Evolutionary conservation across 129 eudicot genomes (phyloP).

Genomic region (Apium graveolens): DNA sequence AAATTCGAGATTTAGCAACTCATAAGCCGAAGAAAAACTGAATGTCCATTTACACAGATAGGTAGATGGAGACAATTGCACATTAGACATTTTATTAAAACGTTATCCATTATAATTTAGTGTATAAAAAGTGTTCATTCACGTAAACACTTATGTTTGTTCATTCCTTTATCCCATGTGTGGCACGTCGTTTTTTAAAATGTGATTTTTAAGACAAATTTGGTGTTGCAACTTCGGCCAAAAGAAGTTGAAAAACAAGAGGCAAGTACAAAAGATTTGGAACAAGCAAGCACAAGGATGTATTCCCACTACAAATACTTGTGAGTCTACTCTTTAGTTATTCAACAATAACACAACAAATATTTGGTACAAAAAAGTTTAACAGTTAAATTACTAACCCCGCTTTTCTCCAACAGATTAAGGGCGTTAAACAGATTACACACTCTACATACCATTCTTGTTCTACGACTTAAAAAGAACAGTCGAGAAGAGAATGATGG

Average conservation of each 20-base stretch:
- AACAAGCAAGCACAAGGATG: neutral
- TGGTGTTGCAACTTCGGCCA: neutral
- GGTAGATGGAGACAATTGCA: too few species aligned
- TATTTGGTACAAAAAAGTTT: conserved; percentile 21
- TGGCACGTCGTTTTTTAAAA: too few species aligned
- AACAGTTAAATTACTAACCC: neutral
- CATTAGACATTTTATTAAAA: neutral
- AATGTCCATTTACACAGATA: too few species aligned
- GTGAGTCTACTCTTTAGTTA: neutral
- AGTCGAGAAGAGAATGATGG: conserved; percentile 25
- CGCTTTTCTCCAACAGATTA: conserved; percentile 10
- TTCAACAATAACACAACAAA: conserved; percentile 16
- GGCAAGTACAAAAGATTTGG: neutral
- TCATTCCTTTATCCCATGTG: too few species aligned
- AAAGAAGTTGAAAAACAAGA: too few species aligned
- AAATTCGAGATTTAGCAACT: too few species aligned
- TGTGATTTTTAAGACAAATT: neutral
- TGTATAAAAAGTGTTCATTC: neutral
- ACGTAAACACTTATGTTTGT: too few species aligned
- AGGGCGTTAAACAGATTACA: conserved; percentile 7
- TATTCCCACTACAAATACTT: neutral
- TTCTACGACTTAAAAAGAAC: conserved; percentile 23
- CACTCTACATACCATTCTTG: conserved; percentile 23
- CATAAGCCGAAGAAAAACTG: too few species aligned
- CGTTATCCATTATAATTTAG: too few species aligned